Base-by-base conservation (phyloP, 768 basidiomycete species). In the Lactarius evosmus region DNA sequence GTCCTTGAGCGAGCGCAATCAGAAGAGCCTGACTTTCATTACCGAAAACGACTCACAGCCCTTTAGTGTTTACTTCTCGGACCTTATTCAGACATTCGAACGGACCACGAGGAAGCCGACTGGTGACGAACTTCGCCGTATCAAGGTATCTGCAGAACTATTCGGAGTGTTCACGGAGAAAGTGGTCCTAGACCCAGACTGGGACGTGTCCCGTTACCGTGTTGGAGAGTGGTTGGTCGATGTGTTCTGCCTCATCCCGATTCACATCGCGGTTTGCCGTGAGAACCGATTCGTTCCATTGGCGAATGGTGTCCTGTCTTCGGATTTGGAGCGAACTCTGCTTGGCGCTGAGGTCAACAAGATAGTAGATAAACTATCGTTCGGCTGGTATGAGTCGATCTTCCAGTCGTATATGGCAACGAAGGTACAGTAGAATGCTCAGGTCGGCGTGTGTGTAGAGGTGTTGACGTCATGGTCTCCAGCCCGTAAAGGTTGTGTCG, bases 381-480 rank as follows among this genome's bases (percentile, higher is more conserved):
- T 87, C 58, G 85, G 84, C 1, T 87, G 85, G 86, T 86, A 86
- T 33, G 86, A 87, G 66, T 82, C 82, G 2, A 74, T 87, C 17
- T 83, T 87, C 64, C 81, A 81, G 66, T 85, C 85, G 0, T 87
- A 87, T 59, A 80, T 83, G 81, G 81, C 82, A 0, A 74, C 75
- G 22, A 86, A 82, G 78, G 84, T 80, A 38, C 52, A 25, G 33
- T 25, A 3, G 11, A 9, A 7, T 53, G 3, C 5, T 12, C 25
- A 7, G 8, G 4, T 34, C 2, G 1, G 7, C 40, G 34, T 58
- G 60, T 44, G 56, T 40, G 17, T 6, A 7, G 4, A 4, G 44
- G 25, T 3, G 8, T 32, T 53, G 36, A 58, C 19, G 52, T 55
- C 56, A 46, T 27, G 12, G 17, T 52, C 17, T 25, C 16, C 58